Base-by-base conservation (phyloP, 192 early-diverging fungal genomes). In the Chytriomyces hyalinus region DNA sequence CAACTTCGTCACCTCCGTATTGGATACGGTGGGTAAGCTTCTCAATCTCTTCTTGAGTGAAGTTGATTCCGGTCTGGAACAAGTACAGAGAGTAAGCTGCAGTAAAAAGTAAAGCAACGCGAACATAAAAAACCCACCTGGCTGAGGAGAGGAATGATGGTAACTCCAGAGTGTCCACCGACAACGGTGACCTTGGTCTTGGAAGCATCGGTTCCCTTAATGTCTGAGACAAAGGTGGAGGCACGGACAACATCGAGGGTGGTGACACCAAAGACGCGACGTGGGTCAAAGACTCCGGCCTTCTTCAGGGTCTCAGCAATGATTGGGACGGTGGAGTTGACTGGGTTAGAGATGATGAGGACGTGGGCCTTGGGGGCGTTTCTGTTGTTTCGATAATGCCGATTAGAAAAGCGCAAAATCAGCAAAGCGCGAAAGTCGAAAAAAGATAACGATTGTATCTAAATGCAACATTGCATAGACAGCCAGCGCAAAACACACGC, bases 321-420 rank as follows among this genome's bases (percentile, higher is more conserved):
- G 78, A 98, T 97, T 63, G 96, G 95, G 59, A 98, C 96, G 26
- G 95, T 98, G 50, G 95, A 97, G 91, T 98, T 98, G 79, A 98
- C 96, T 57, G 96, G 96, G 92, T 98, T 98, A 77, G 96, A 92
- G 80, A 98, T 98, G 82, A 98, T 88, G 65, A 93, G 87, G 74
- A 94, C 80, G 85, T 94, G 88, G 61, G 95, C 96, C 77, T 93
- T 91, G 73, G 96, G 95, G 78, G 91, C 90, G 85, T 89, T 75
- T 82, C 87, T 91, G 61, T 28, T n/a, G 13, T 15, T 20, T n/a
- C 13, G 59, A 8, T 26, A 22, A 68, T 77, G 17, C 17, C 15
- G 28, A 61, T 61, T 44, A 7, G 69, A 80, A 78, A 77, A 65
- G 53, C 11, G 70, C 69, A 62, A 67, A 80, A 77, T 26, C 45